phyloP scores from a whole-genome alignment of 768 basidiomycete genomes.

The Hysterangium stoloniferum region DNA sequence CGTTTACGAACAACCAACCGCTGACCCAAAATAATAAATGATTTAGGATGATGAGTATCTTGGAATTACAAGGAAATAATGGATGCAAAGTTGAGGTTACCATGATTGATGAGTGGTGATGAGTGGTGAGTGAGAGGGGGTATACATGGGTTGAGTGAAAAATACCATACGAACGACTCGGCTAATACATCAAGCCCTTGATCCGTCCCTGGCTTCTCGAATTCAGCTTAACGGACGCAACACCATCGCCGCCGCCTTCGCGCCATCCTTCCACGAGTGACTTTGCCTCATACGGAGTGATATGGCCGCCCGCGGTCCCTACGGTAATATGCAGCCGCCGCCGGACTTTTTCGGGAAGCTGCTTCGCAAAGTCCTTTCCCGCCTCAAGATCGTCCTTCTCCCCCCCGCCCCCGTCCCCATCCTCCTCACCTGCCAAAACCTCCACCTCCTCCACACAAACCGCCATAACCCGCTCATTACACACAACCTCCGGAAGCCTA shows the following conservation, averaged over 20 bases:
- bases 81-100: too few species aligned
- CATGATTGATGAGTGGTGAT: too few species aligned
- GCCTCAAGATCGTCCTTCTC: constrained; percentile 31
- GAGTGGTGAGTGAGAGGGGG: too few species aligned
- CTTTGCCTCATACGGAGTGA: constrained; percentile 65
- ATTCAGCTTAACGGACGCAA: neutral
- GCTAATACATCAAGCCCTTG: constrained; percentile 22
- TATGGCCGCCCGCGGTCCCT: constrained; percentile 48
- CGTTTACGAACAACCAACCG: too few species aligned
- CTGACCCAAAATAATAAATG: too few species aligned
- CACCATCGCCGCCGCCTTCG: constrained; percentile 3
- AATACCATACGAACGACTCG: too few species aligned
- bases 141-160: too few species aligned
- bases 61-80: too few species aligned
- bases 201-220: constrained; percentile 21
- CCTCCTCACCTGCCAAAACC: constrained; percentile 25
- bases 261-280: constrained; percentile 50
- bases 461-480: constrained; percentile 78
- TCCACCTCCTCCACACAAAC: constrained; percentile 56
- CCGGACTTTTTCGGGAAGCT: constrained; percentile 39
- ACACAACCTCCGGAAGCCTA: constrained; percentile 54
- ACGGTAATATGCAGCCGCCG: constrained; percentile 77
- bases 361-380: constrained; percentile 35
- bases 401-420: too few species aligned
- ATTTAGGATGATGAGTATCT: too few species aligned